Evolutionary conservation across 228 moss, liverwort and hornwort species (phyloP), one percentile per base, ranked within the genome.

Genomic region (Sphagnum magellanicum): DNA sequence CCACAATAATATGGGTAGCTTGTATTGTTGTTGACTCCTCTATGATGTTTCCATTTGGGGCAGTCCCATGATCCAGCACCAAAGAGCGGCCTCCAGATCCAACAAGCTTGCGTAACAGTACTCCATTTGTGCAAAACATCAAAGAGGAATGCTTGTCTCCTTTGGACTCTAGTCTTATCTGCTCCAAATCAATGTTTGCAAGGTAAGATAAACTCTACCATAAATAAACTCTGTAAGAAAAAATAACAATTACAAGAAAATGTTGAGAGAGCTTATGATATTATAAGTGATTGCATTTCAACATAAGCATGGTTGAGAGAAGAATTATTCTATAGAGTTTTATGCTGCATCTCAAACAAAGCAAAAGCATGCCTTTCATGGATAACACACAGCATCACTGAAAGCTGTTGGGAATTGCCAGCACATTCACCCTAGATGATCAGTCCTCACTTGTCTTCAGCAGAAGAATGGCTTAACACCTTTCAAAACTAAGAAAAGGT

Each of bases 1-100:
- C 95, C 78, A 98, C 93, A 71, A 98, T 87, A 63, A 98, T 77
- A 83, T 98, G 97, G 74, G 97, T 98, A 13, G 97, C 93, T 86
- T 98, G 84, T 61, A 98, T 77, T 68, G 81, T 89, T 71, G 75
- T 70, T 63, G 83, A 76, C 63, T 86, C 93, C 78, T 98, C 88
- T 52, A 62, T 71, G 16, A 68, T 49, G 59, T 75, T 69, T 69
- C 78, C 81, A 66, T 65, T 66, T 4, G 53, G 17, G 9, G 64
- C 57, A 50, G 11, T 69, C 50, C 50, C 75, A 53, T 12, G 63
- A 70, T 70, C 80, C 64, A 76, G 68, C 16, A 63, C 60, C 73
- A 60, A 63, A 72, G 78, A 84, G 14, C 73, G 74, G 57, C 76
- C 74, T 68, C 92, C 91, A 47, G 86, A 83, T 67, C 90, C 91